Evolutionary conservation across 2,329 filamentous ascomycete species (phyloP), one percentile per base, ranked within the genome.

Genomic region (Aspergillus sp.): DNA sequence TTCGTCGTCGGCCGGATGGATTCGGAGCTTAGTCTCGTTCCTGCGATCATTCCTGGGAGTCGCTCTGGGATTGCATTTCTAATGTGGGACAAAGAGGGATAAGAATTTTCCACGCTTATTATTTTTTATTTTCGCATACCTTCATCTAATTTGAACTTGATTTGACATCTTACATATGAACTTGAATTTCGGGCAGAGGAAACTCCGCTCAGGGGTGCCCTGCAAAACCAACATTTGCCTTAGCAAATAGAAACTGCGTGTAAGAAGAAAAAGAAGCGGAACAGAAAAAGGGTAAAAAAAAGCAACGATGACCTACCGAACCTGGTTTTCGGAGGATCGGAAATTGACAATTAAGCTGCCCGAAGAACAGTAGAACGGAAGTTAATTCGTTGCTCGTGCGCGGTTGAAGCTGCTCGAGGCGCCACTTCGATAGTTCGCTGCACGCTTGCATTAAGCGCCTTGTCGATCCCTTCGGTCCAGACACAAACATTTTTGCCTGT

Each of bases 341-440:
- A 21, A 13, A 5, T 13, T 21, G 41, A 21, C 19, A 23, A 21
- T 44, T 44, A 44, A 44, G 19, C 19, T 44, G 41, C 10, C 41
- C 41, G 19, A 44, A 10, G 41, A 19, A 23, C 19, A 21, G 32
- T 36, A 36, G 32, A 36, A 36, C 32, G 32, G 32, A 36, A 36
- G 32, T 36, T 15, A 36, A 36, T 36, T 36, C 32, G 8, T 44
- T 13, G 44, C 47, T 27, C 47, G 23, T 50, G 47, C 47, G 19
- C 27, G 41, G 19, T 44, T 42, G 48, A 36, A 19, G 54, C 32
- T 17, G 61, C 57, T 58, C 54, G 51, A 41, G 32, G 47, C 61
- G 58, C 61, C 58, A 58, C 55, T 52, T 62, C 61, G 27, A 62
- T 62, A 62, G 58, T 61, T 27, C 11, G 10, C 50, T 58, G 54